A percentile compares a stretch with the other conserved stretches of the same genome.
Conservation (phyloP, 1,139 yeast genomes). For the Taphrina flavorubra region DNA sequence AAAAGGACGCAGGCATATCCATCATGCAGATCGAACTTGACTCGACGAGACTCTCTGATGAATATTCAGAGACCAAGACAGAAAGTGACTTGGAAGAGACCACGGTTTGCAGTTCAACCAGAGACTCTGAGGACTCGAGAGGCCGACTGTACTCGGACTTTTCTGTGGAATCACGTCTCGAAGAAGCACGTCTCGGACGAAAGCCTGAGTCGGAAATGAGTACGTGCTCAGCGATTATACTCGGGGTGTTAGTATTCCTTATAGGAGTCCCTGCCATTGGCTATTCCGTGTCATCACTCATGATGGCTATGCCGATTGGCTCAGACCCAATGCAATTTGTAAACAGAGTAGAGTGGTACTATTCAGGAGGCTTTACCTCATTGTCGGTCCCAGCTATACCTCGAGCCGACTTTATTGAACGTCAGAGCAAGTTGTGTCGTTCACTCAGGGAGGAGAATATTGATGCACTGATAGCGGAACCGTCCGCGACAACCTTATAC, state of each 20-base stretch:
- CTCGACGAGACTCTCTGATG: background rate
- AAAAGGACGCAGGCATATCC: background rate
- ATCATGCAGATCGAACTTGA: background rate
- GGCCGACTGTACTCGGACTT: too few species aligned
- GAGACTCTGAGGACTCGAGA: too few species aligned
- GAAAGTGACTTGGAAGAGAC: background rate
- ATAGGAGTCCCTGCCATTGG: too few species aligned
- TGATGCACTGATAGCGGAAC: conserved; percentile 40
- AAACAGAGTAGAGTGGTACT: too few species aligned
- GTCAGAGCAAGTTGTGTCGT: conserved; percentile 26
- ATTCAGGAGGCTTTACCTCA: background rate
- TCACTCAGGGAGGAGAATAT: conserved; percentile 12
- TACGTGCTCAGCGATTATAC: too few species aligned
- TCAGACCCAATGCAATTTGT: too few species aligned
- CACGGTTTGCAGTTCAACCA: background rate
- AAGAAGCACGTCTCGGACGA: too few species aligned
- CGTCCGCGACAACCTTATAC: conserved; percentile 34
- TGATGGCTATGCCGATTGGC: too few species aligned
- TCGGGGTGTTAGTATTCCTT: too few species aligned
- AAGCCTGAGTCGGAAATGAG: too few species aligned
- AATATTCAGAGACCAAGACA: background rate
- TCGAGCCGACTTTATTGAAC: conserved; percentile 16
- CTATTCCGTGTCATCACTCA: too few species aligned
- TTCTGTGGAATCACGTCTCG: too few species aligned
- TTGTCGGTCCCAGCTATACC: conserved; percentile 31